Evolutionary conservation across 2,329 filamentous ascomycete species (phyloP).

Genomic region (Bipolaris gigantea): DNA sequence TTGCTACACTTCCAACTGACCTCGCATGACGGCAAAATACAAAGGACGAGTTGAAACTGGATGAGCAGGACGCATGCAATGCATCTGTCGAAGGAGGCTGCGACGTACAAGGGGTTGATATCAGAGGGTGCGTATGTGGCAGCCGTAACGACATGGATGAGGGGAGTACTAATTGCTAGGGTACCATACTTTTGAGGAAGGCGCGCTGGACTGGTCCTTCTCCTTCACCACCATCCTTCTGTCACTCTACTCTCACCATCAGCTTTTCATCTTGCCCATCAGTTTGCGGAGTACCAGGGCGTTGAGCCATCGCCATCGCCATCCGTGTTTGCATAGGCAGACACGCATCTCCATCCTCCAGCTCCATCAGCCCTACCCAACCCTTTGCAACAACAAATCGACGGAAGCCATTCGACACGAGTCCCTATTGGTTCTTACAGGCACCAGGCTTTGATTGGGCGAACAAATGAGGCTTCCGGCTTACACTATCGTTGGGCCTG

Average conservation of each 20-base stretch:
- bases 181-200: constrained; percentile 23
- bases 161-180: constrained; percentile 25
- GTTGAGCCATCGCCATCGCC: neutral
- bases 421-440: neutral
- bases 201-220: constrained; percentile 10
- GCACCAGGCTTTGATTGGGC: neutral
- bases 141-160: constrained; percentile 22
- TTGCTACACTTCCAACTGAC: neutral
- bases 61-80: neutral
- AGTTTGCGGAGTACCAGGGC: neutral
- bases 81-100: constrained; percentile 1
- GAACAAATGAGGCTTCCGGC: neutral
- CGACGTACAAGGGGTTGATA: constrained; percentile 6
- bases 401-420: neutral
- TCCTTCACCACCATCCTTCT: constrained; percentile 6
- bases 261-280: constrained; percentile 1
- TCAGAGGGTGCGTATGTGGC: constrained; percentile 13
- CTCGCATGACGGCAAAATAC: neutral
- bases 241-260: constrained; percentile 7
- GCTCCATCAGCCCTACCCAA: neutral
- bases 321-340: neutral
- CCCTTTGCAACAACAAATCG: neutral
- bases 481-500: neutral
- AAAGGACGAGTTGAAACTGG: neutral
- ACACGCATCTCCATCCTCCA: neutral